Conservation (phyloP, 2,329 filamentous ascomycete genomes). For the Fusarium humuli region DNA sequence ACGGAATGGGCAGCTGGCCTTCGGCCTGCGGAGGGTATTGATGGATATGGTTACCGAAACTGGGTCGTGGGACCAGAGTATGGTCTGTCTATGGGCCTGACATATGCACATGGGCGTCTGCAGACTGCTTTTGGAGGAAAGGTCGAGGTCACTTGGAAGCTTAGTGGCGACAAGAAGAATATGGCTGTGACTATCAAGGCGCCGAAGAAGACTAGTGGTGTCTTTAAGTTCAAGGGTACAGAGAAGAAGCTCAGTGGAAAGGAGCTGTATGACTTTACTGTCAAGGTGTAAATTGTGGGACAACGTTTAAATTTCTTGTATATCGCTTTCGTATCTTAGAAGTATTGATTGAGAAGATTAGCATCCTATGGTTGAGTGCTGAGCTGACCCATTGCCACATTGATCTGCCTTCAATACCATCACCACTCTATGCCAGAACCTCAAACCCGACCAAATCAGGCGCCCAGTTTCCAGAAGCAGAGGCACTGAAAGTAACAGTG, state of each 20-base stretch:
- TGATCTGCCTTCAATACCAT: background rate
- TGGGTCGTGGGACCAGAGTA: conserved; percentile 10
- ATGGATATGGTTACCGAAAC: conserved; percentile 2
- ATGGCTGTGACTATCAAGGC: background rate
- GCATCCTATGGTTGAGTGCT: too few species aligned
- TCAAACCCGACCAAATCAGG: conserved; percentile 60
- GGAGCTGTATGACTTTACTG: background rate
- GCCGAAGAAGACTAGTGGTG: conserved; percentile 2
- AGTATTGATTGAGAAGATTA: too few species aligned
- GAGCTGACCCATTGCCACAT: too few species aligned
- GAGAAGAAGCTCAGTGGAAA: background rate
- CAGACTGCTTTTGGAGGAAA: background rate
- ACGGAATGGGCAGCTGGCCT: conserved; percentile 13
- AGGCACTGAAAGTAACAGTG: conserved; percentile 51
- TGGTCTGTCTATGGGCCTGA: conserved; percentile 6
- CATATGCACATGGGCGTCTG: background rate
- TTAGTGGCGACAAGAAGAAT: background rate
- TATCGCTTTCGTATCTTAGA: too few species aligned
- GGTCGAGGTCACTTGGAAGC: background rate
- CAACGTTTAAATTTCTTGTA: background rate
- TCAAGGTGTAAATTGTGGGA: background rate
- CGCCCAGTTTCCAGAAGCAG: conserved; percentile 47
- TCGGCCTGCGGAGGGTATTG: background rate
- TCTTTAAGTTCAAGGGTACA: background rate
- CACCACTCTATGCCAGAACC: background rate